A percentile compares a stretch with the other conserved stretches of the same genome.
phyloP scores from a whole-genome alignment of 371 early-diverging fungal genomes.

The Syncephalastrum racemosum region DNA sequence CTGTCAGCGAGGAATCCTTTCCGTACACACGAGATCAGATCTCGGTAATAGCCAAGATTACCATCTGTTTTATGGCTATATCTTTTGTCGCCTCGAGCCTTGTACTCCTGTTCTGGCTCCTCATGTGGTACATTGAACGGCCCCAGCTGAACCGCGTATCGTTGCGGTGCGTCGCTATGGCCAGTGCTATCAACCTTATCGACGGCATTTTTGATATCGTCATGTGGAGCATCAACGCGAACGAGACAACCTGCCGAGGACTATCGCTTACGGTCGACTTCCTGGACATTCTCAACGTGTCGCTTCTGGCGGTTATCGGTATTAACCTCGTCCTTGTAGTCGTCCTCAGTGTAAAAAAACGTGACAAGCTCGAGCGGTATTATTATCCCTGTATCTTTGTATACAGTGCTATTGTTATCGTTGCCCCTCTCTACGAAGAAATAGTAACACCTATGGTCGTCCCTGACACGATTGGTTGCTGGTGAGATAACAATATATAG shows the following conservation, averaged over 20 bases:
- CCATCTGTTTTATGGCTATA: too few relatives aligned
- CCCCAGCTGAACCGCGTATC: constrained; percentile 25
- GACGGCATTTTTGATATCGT: constrained; percentile 11
- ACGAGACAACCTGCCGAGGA: constrained; percentile 14
- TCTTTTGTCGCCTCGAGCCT: neutral
- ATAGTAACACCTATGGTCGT: neutral
- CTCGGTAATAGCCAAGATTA: too few relatives aligned
- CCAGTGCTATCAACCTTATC: constrained; percentile 13
- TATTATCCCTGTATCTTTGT: constrained; percentile 17
- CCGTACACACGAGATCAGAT: too few relatives aligned
- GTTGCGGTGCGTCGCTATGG: constrained; percentile 28
- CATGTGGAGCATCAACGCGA: constrained; percentile 1
- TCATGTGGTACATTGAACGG: constrained; percentile 2
- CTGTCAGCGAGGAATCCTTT: too few relatives aligned
- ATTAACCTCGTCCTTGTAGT: constrained; percentile 33
- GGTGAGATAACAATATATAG: constrained; percentile 13
- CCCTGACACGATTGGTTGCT: constrained; percentile 6
- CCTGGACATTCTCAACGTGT: constrained; percentile 13
- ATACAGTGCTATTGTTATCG: constrained; percentile 14
- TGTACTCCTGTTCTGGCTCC: neutral
- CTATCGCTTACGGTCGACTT: constrained; percentile 16
- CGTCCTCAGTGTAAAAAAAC: constrained; percentile 21
- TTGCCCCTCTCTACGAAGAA: constrained; percentile 15
- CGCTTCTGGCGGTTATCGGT: constrained; percentile 24
- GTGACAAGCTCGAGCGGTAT: constrained; percentile 10